Evolutionary conservation across 176 grass and related monocot species (phyloP).

Genomic region (Carex scoparia): DNA sequence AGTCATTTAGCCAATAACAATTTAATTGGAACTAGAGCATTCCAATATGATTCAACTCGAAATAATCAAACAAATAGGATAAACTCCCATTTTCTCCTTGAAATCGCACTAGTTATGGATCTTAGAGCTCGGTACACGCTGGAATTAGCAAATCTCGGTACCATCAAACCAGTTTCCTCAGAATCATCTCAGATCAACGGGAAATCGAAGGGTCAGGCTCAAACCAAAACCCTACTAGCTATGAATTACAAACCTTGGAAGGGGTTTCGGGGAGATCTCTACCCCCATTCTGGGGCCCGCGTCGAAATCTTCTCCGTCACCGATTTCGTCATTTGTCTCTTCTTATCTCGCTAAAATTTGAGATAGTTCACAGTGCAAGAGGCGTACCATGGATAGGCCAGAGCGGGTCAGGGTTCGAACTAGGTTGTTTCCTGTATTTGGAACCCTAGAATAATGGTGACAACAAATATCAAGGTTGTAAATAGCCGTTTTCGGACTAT

Average conservation of each 20-base stretch:
- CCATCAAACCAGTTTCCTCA: neutral
- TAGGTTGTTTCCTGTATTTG: neutral
- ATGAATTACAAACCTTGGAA: conserved; percentile 29
- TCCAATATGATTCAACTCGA: neutral
- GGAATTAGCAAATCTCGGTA: neutral
- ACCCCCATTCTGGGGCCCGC: conserved; percentile 36
- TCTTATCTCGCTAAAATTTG: neutral
- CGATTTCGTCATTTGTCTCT: conserved; percentile 37
- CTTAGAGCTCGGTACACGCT: neutral
- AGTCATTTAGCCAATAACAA: too few species aligned
- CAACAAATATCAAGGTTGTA: too few species aligned
- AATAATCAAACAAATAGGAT: neutral
- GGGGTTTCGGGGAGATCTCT: conserved; percentile 38
- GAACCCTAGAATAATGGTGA: too few species aligned
- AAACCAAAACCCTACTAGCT: conserved; percentile 4
- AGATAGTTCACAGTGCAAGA: conserved; percentile 9
- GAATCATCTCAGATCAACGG: neutral
- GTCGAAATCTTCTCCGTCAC: conserved; percentile 33
- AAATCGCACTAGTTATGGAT: neutral
- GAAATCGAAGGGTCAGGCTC: neutral
- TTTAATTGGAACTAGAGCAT: neutral
- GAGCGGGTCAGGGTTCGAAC: neutral
- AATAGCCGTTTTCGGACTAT: too few species aligned
- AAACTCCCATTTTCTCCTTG: neutral
- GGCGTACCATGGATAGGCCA: neutral